Conservation (phyloP, 1,284 basidiomycete genomes). For the Athelia sp. region DNA sequence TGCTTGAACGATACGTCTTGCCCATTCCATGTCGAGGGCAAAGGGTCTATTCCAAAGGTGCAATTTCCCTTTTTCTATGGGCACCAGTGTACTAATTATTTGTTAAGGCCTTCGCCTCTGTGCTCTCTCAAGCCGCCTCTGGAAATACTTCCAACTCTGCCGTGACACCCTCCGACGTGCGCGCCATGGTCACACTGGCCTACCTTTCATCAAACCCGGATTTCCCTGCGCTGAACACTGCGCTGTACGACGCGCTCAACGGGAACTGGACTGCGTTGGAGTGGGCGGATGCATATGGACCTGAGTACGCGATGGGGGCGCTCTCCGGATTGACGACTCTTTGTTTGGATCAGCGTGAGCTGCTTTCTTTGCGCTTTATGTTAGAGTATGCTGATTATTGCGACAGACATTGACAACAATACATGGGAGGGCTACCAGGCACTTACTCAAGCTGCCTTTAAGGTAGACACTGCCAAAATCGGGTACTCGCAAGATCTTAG, state of each 20-base stretch:
- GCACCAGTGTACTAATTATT: not conserved
- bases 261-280: constrained; percentile 8
- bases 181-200: constrained; percentile 7
- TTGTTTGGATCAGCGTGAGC: constrained; percentile 10
- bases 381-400: not conserved
- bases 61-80: not conserved
- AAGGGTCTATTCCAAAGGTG: constrained; percentile 10
- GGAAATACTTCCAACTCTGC: not conserved
- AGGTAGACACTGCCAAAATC: not conserved
- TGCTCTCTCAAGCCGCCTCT: not conserved
- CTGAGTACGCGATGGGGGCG: not conserved
- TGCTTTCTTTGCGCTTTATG: too few relatives aligned
- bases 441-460: constrained; percentile 1
- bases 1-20: constrained; percentile 11
- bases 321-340: not conserved
- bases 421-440: constrained; percentile 9
- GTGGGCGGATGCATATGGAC: not conserved
- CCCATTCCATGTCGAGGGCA: constrained; percentile 12
- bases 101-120: not conserved
- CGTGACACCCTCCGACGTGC: constrained; percentile 4
- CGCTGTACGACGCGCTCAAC: constrained; percentile 7
- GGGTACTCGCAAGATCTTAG: not conserved
- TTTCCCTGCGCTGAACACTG: constrained; percentile 8
- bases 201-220: constrained; percentile 8
- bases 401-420: constrained; percentile 8